A percentile compares a stretch with the other conserved stretches of the same genome.
Conservation (phyloP, 2,329 filamentous ascomycete species). For the Cercospora zeae-maydis region DNA sequence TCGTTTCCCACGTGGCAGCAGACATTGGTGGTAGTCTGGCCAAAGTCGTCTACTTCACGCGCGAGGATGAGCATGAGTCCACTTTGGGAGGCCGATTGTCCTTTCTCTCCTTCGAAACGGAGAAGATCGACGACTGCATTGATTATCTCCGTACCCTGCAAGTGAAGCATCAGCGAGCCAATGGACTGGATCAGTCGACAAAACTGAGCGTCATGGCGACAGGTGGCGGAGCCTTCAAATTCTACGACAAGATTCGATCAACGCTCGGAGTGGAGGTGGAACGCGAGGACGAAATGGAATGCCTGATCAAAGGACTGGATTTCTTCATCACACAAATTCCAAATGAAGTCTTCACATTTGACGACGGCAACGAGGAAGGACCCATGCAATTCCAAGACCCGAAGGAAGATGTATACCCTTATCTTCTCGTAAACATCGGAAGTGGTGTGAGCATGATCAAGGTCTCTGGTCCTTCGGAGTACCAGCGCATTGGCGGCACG, state of each 20-base stretch:
- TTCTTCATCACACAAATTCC: constrained; percentile 99
- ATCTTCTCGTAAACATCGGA: constrained; percentile 96
- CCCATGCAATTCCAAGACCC: constrained; percentile 86
- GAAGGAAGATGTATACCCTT: constrained; percentile 82
- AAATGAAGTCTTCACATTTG: constrained; percentile 94
- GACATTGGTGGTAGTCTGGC: constrained; percentile 97
- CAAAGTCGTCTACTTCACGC: constrained; percentile 96
- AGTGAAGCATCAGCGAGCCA: constrained; percentile 71
- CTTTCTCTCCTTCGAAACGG: constrained; percentile 94
- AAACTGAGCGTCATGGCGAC: constrained; percentile 93
- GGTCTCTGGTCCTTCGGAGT: constrained; percentile 82
- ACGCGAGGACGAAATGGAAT: constrained; percentile 97
- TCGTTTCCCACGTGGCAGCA: constrained; percentile 94
- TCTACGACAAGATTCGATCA: constrained; percentile 84
- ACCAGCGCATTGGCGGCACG: constrained; percentile 87
- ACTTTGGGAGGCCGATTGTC: constrained; percentile 86
- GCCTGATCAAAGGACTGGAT: constrained; percentile 86
- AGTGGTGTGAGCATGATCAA: constrained; percentile 97
- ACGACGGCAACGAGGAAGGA: constrained; percentile 62
- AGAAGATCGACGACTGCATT: constrained; percentile 88
- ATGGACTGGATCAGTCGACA: constrained; percentile 30
- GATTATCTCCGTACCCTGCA: constrained; percentile 86
- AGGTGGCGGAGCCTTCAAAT: constrained; percentile 93
- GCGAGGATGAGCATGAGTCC: constrained; percentile 53
- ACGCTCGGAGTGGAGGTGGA: constrained; percentile 82